Percentiles rank a stretch among this genome's conserved stretches.
Conservation (phyloP, 805 yeast species). For the Allodekkera sacchari region DNA sequence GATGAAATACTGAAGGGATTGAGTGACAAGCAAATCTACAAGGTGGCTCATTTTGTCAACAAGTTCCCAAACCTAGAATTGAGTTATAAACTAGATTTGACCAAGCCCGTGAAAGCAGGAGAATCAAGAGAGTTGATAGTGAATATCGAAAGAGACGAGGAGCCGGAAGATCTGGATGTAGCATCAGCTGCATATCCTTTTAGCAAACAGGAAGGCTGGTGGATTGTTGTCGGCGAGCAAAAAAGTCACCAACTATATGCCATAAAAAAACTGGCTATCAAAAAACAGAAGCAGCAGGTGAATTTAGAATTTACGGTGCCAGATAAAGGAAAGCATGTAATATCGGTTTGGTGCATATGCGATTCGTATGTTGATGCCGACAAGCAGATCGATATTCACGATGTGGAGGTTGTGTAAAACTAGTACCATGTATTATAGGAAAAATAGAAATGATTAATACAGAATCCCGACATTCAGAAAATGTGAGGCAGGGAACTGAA, state of each 20-base stretch:
- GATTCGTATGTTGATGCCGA: slow-evolving; percentile 93
- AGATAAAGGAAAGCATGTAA: slow-evolving; percentile 47
- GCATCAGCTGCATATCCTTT: slow-evolving; percentile 52
- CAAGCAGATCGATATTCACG: slow-evolving; percentile 59
- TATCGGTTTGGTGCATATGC: slow-evolving; percentile 80
- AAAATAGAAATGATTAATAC: too few species aligned
- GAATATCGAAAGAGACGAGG: slow-evolving; percentile 65
- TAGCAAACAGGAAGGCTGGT: slow-evolving; percentile 66
- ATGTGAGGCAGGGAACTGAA: too few species aligned
- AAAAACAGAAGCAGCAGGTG: slow-evolving; percentile 43
- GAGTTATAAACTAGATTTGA: slow-evolving; percentile 39
- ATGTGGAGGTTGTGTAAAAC: slow-evolving; percentile 25
- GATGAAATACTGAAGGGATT: slow-evolving; percentile 50
- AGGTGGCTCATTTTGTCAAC: slow-evolving; percentile 84
- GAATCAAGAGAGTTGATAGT: slow-evolving; percentile 42
- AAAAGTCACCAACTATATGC: slow-evolving; percentile 56
- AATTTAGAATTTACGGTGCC: slow-evolving; percentile 51
- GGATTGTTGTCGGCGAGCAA: slow-evolving; percentile 77
- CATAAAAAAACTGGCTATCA: slow-evolving; percentile 54
- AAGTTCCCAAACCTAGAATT: slow-evolving; percentile 81
- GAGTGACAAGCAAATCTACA: slow-evolving; percentile 38
- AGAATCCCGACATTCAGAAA: too few species aligned
- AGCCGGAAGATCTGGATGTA: slow-evolving; percentile 53
- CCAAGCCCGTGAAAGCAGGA: slow-evolving; percentile 31
- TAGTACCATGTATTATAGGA: too few species aligned